Evolutionary conservation across 805 yeast genomes (phyloP).

Genomic region (Barnettozyma sp.): DNA sequence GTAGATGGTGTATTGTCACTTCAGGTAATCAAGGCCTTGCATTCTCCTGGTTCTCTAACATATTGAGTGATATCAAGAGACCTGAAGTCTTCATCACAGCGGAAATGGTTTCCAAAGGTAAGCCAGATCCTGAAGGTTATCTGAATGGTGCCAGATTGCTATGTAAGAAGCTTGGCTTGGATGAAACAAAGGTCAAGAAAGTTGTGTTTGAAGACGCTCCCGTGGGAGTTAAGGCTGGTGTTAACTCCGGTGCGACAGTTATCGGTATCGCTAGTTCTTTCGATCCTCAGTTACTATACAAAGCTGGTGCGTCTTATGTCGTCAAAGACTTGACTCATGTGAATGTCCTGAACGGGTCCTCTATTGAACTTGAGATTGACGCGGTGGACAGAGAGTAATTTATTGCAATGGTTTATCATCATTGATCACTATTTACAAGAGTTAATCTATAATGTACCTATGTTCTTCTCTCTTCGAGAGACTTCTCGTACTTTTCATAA

Average conservation of each 20-base stretch:
- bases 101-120: constrained; percentile 71
- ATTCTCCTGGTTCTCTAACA: constrained; percentile 60
- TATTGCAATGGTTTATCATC: no score
- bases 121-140: constrained; percentile 86
- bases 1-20: constrained; percentile 78
- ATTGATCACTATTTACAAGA: no score
- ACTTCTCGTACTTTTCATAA: constrained; percentile 41
- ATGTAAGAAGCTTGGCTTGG: constrained; percentile 31
- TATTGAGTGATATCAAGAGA: constrained; percentile 47
- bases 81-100: constrained; percentile 82
- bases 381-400: constrained; percentile 14
- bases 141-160: constrained; percentile 37
- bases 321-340: constrained; percentile 54
- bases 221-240: constrained; percentile 82
- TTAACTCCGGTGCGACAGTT: constrained; percentile 75
- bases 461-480: constrained; percentile 1
- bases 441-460: no score
- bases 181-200: constrained; percentile 33
- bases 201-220: constrained; percentile 89
- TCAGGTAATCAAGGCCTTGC: constrained; percentile 77
- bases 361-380: constrained; percentile 21
- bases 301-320: constrained; percentile 76
- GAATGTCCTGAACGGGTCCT: constrained; percentile 21
- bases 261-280: constrained; percentile 82
- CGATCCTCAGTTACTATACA: constrained; percentile 41